Base-by-base conservation (phyloP, 495 filamentous ascomycete species). In the Barbatosphaeria neglecta region DNA sequence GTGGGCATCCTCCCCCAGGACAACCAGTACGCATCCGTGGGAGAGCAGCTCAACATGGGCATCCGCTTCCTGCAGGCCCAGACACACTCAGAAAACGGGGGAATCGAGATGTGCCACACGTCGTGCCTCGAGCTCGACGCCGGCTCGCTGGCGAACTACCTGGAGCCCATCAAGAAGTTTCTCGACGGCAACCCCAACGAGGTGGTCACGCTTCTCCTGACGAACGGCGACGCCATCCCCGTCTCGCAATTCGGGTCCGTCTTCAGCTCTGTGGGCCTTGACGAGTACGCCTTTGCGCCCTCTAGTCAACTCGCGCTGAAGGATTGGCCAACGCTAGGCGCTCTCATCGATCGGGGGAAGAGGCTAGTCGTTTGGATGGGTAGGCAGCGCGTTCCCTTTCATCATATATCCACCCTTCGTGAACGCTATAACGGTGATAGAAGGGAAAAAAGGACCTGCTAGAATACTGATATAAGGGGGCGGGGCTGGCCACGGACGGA, bases 31-130 rank as follows among this genome's bases (percentile, higher is more conserved):
- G 61, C 80, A 9, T 60, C 66, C 18, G 82, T 90, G 39, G 69
- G 71, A 3, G 59, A 72, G n/a, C 86, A 92, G 62, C 63, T 94
- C 31, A 71, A 88, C 51, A 82, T 83, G 52, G 87, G 87, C 6
- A 67, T 92, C 49, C 81, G 87, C 40, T 87, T 88, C 73, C 76
- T 94, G 6, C 83, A 90, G 68, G 83, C 81, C 46, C 82, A 92
- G 64, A 78, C 76, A 4, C 86, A 90, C 54, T 66, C 68, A 8
- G 59, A 68, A n/a, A 54, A 68, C 42, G 54, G 68, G 2, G 58
- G 52, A 3, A 62, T 76, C 31, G 54, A 69, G 37, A 65, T 77
- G 45, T 81, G 77, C 54, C 77, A 89, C 55, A 84, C 83, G 3
- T 75, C 70, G 38, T 94, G 85, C 63, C 64, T 80, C 38, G 59